Evolutionary conservation across 2,329 filamentous ascomycete species (phyloP).

Genomic region (Exophiala spinifera): DNA sequence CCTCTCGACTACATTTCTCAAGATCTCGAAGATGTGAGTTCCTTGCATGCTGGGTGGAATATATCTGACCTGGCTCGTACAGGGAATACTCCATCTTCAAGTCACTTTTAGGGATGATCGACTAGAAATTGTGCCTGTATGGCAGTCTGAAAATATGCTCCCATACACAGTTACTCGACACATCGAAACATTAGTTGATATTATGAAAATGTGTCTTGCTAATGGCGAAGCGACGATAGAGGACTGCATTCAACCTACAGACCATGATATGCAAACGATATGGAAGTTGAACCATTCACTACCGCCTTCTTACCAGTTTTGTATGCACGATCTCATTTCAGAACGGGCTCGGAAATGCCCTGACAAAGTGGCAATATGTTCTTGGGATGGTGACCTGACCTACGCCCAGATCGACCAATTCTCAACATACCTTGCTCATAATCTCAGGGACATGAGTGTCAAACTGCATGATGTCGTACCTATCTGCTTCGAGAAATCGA

Average conservation of each 20-base stretch:
- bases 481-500: slow-evolving; percentile 44
- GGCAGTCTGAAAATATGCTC: slow-evolving; percentile 42
- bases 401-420: slow-evolving; percentile 36
- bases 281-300: slow-evolving; percentile 29
- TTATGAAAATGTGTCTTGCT: slow-evolving; percentile 36
- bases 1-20: slow-evolving; percentile 6
- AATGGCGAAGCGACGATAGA: slow-evolving; percentile 33
- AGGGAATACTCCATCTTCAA: slow-evolving; percentile 37
- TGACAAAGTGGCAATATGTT: slow-evolving; percentile 32
- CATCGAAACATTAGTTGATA: slow-evolving; percentile 44
- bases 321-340: slow-evolving; percentile 24
- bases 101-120: slow-evolving; percentile 27
- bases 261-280: slow-evolving; percentile 24
- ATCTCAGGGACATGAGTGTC: slow-evolving; percentile 39
- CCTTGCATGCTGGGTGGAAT: not conserved
- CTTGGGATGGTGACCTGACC: slow-evolving; percentile 42
- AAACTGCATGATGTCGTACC: slow-evolving; percentile 40
- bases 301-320: slow-evolving; percentile 23
- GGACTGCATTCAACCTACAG: slow-evolving; percentile 34
- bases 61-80: slow-evolving; percentile 15
- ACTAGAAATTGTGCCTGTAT: slow-evolving; percentile 41
- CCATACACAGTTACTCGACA: slow-evolving; percentile 44
- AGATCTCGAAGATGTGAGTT: slow-evolving; percentile 1
- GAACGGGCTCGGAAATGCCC: slow-evolving; percentile 9
- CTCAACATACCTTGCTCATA: slow-evolving; percentile 37